These are phyloP conservation scores for Chytriomyces sp. DNA, from an alignment of 192 early-diverging fungal genomes.

Conservation along the genomic window DNA sequence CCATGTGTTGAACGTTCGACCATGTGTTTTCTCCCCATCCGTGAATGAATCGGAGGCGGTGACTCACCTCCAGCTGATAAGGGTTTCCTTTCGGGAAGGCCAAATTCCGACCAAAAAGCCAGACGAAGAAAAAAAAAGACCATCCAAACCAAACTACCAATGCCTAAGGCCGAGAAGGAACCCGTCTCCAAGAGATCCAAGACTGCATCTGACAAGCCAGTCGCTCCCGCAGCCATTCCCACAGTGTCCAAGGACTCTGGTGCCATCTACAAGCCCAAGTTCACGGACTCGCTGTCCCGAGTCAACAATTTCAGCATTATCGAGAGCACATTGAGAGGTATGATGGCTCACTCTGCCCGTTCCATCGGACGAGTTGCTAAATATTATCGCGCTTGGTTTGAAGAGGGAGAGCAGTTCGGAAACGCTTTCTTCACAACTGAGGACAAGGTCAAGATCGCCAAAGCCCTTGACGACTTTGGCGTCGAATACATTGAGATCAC, in stretches of 20 bases:
- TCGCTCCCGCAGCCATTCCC: neutral
- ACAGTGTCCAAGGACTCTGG: neutral
- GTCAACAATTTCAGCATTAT: slow-evolving; percentile 94
- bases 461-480: slow-evolving; percentile 96
- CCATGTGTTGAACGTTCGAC: no score
- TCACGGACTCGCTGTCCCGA: slow-evolving; percentile 63
- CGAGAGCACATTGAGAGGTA: slow-evolving; percentile 90
- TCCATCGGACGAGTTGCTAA: neutral
- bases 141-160: neutral
- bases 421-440: slow-evolving; percentile 98
- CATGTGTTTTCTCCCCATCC: no score
- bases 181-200: slow-evolving; percentile 8
- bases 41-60: no score
- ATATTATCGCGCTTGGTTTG: neutral
- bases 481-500: slow-evolving; percentile 99
- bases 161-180: neutral
- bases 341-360: no score
- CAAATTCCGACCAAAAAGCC: neutral
- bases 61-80: no score
- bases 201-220: neutral
- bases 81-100: no score
- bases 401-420: slow-evolving; percentile 99
- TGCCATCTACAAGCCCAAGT: slow-evolving; percentile 38
- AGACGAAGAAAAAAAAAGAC: neutral
- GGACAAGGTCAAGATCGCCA: slow-evolving; percentile 98